Evolutionary conservation across 1,139 yeast species (phyloP), one percentile per base, ranked within the genome.

Genomic region (Kurtzmaniella quercitrusa): DNA sequence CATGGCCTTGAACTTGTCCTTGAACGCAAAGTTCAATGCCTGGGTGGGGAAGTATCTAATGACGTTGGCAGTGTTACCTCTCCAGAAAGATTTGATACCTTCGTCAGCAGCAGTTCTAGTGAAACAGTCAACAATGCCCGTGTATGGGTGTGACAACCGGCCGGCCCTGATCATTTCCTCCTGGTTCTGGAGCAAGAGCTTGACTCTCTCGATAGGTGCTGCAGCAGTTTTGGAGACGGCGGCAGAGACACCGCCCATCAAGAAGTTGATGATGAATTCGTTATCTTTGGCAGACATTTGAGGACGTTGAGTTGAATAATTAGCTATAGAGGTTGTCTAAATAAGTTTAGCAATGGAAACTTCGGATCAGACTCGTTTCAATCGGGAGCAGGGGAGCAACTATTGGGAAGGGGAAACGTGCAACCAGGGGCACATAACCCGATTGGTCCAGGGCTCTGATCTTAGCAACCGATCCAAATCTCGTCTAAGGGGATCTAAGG

Each of bases 191-290:
- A 83, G 82, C 67, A 83, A 79, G 57, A 83, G 77, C 78, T 83
- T 83, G 65, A 83, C 86, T 70, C 90, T 81, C 77, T 83, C 90
- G 62, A 83, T 83, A 70, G 90, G 90, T 57, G 90, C 90, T 58
- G 90, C 90, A 51, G 87, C 88, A 51, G 90, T 83, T 81, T 83
- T 83, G 54, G 89, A 81, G 73, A 83, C 83, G 59, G 90, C 90
- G 70, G 90, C 90, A 66, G 90, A 82, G 54, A 83, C 85, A 79
- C 90, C 89, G 66, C 88, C 89, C 88, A 82, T 80, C 67, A 80
- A 59, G 76, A 80, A 80, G 66, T 80, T 84, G 62, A 74, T 57
- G 58, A 75, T 58, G 66, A 79, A 79, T 21, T 19, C 25, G 24
- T 36, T 36, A 5, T 21, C 27, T 15, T 17, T 36, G 12, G 23